Conservation (phyloP, 306 rosid species). For the Rubus parviflorus region DNA sequence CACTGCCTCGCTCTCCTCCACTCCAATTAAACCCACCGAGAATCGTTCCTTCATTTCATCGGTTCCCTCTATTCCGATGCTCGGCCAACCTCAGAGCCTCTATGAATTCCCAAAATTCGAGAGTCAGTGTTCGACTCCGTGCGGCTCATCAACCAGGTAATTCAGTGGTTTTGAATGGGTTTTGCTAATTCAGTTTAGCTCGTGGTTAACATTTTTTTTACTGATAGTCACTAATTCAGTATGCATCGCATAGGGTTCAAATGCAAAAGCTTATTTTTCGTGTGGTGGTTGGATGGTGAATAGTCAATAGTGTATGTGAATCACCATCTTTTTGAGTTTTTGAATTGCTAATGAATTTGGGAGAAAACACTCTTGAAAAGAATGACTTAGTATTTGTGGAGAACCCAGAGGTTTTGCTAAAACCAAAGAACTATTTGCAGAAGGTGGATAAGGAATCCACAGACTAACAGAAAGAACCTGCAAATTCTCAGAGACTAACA, state of each 20-base stretch:
- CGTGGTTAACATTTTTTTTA: not conserved
- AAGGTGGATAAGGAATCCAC: not conserved
- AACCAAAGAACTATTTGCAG: not conserved
- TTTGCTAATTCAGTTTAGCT: not conserved
- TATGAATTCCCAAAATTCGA: not conserved
- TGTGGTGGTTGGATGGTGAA: no score
- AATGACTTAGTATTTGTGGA: no score
- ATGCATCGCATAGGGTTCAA: not conserved
- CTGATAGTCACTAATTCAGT: not conserved
- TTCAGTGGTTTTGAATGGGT: not conserved
- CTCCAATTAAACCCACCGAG: not conserved
- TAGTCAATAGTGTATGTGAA: not conserved
- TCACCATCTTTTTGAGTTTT: not conserved
- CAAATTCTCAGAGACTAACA: not conserved
- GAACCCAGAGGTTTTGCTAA: not conserved
- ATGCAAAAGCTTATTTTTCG: no score
- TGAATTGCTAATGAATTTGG: not conserved
- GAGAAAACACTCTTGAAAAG: no score
- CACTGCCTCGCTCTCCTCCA: slow-evolving; percentile 2
- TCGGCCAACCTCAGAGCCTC: slow-evolving; percentile 22
- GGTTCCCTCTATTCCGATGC: slow-evolving; percentile 24
- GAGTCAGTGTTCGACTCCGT: not conserved
- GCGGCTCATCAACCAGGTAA: slow-evolving; percentile 12
- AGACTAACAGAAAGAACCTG: not conserved
- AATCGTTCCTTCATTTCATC: not conserved